phyloP scores from a whole-genome alignment of 2,329 filamentous ascomycete genomes.

The Botryotinia calthae region DNA sequence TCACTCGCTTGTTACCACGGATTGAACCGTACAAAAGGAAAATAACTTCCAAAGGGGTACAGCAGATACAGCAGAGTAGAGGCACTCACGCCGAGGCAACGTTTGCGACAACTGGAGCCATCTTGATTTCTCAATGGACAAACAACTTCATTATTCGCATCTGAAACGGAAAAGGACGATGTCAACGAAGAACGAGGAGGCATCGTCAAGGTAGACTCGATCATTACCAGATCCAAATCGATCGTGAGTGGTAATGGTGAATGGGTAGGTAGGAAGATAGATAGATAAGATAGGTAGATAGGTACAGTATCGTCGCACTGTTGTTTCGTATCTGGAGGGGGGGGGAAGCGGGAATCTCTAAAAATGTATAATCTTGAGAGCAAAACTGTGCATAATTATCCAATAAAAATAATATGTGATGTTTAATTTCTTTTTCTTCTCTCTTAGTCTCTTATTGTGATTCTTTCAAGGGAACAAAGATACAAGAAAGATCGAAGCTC shows the following conservation, averaged over 20 bases:
- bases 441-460: not conserved
- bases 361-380: not conserved
- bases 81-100: constrained; percentile 91
- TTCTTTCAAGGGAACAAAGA: constrained; percentile 14
- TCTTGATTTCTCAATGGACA: constrained; percentile 95
- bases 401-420: not conserved
- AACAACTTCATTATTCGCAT: constrained; percentile 93
- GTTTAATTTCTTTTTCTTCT: not conserved
- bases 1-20: constrained; percentile 38
- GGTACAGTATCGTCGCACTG: not conserved
- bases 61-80: constrained; percentile 36
- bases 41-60: constrained; percentile 33
- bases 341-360: constrained; percentile 6
- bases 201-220: constrained; percentile 63
- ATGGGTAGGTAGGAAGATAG: not conserved
- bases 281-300: not conserved
- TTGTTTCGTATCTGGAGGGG: not conserved
- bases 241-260: not conserved
- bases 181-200: constrained; percentile 84
- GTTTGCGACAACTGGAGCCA: constrained; percentile 93
- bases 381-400: not conserved
- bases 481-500: not conserved
- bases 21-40: constrained; percentile 36
- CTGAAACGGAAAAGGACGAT: constrained; percentile 86
- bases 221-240: constrained; percentile 45